Base-by-base conservation (phyloP, 139 green algal genomes). In the Chlorella vulgaris region DNA sequence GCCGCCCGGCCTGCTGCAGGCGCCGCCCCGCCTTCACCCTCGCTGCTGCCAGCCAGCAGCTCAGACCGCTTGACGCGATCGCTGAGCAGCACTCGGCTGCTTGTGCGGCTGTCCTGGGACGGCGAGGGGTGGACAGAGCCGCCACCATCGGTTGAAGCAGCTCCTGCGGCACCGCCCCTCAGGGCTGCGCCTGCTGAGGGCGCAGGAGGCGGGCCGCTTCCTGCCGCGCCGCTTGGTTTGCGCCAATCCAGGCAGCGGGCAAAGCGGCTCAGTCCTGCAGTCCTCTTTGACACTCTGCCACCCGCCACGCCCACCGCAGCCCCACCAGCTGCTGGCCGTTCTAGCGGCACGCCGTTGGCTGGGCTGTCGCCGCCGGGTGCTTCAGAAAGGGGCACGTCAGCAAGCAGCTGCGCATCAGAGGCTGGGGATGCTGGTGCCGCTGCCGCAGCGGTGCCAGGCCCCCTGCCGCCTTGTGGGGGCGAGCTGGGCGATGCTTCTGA, bases 341-440 rank as follows among this genome's bases (percentile, higher is more conserved):
- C 42, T 42, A 5, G 42, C 42, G 13, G 55, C 55, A 65, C 13
- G 58, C 58, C 58, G 10, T n/a, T 40, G 58, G 18, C 62, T 7
- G 33, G 31, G 50, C 3, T 31, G 33, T 19, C 33, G 33, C 33
- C 8, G 21, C 28, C 28, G 4, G 71, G 28, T 18, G 50, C n/a
- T n/a, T n/a, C n/a, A 4, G 74, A 80, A 1, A 58, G 74, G 13
- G 74, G 55, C 36, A 69, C 28, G 3, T 69, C 28, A 7, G 55
- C n/a, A 7, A 80, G 74, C 55, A 80, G 74, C 26, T 80, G 74
- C 19, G 74, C 55, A 2, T 69, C 74, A 22, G 74, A 70, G 29
- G 74, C 26, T 4, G 74, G 53, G 55, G 55, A 35, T 29, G 28
- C 28, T 24, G 74, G 3, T 10, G 74, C 61, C 0, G 55, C 15